Percentiles rank a stretch among this genome's conserved stretches.
Evolutionary conservation across 352 stramenopile species (phyloP).

Genomic region (Pythium plurisporium): DNA sequence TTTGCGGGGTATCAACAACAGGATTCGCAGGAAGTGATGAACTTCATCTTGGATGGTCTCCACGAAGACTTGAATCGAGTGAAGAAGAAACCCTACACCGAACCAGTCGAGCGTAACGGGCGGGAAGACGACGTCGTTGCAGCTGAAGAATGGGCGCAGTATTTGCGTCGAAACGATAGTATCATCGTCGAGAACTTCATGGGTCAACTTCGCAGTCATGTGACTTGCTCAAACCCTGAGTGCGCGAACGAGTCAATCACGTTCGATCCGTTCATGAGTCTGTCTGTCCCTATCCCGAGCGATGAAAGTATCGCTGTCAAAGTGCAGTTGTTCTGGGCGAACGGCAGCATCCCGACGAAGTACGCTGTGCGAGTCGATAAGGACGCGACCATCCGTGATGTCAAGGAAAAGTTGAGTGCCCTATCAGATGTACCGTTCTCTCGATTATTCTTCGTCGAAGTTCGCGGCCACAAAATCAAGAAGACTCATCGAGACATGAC

Average conservation of each 20-base stretch:
- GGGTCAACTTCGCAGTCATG: slow-evolving; percentile 83
- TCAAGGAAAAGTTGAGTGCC: slow-evolving; percentile 53
- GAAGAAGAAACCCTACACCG: slow-evolving; percentile 74
- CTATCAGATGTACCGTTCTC: slow-evolving; percentile 38
- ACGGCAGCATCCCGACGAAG: slow-evolving; percentile 69
- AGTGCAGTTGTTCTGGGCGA: slow-evolving; percentile 70
- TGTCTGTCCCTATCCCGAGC: slow-evolving; percentile 85
- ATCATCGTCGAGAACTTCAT: slow-evolving; percentile 90
- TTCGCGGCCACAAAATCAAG: slow-evolving; percentile 66
- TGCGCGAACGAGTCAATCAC: slow-evolving; percentile 81
- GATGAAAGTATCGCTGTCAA: slow-evolving; percentile 49
- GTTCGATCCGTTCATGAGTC: slow-evolving; percentile 89
- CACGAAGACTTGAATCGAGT: slow-evolving; percentile 91
- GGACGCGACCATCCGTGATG: slow-evolving; percentile 45
- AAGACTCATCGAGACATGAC: slow-evolving; percentile 40
- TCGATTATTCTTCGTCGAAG: slow-evolving; percentile 68
- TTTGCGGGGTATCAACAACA: slow-evolving; percentile 90
- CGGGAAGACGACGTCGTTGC: slow-evolving; percentile 64
- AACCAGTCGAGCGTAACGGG: slow-evolving; percentile 64
- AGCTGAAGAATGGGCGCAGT: slow-evolving; percentile 76
- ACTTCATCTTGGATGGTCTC: slow-evolving; percentile 89
- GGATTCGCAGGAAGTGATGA: slow-evolving; percentile 91
- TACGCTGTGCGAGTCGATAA: slow-evolving; percentile 62
- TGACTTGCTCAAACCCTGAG: slow-evolving; percentile 74
- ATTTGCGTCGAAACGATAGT: slow-evolving; percentile 90